Evolutionary conservation across 768 basidiomycete species (phyloP), one percentile per base, ranked within the genome.

Genomic region (Suillus bovinus): DNA sequence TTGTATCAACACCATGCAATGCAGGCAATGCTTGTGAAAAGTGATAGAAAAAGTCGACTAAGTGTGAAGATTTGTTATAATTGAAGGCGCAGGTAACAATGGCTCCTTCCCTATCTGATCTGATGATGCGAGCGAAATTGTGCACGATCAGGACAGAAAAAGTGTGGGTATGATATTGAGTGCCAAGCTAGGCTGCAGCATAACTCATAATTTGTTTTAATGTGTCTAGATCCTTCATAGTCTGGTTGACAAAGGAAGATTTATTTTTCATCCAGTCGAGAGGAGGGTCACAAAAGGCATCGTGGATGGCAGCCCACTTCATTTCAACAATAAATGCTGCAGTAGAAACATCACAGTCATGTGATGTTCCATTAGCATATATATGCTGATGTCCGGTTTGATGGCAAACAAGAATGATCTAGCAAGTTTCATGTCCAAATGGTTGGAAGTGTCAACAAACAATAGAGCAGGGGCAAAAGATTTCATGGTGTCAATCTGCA

Each of bases 1-100:
- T 72, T 0, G 62, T 38, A 53, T 79, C 76, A 20, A 56, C 44
- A 3, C 74, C 76, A 8, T 65, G 64, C 29, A 62, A 36, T 0
- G 33, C 38, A 44, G 16, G 50, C 27, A 56, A 49, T 36, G 67
- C 62, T 33, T 62, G 67, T 11, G 64, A 61, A 63, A 67, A 76
- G 17, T 66, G 62, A 60, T 56, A 66, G 44, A 77, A 65, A 65
- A 75, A 78, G 8, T 64, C 55, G 20, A 59, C 46, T 2, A 62
- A 20, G 4, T 53, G 24, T 4, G 70, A 55, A 5, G 65, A 2
- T 5, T 60, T n/a, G 16, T 41, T 31, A 66, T 70, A 74, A 46
- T 72, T 46, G 62, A 79, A 68, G 24, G 46, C 14, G 3, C 6
- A 0, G 7, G 67, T 63, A 16, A 69, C 60, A 29, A 69, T 47